These are phyloP conservation scores for Candida sonorensis DNA, from an alignment of 805 yeast species.

Conservation along the genomic window DNA sequence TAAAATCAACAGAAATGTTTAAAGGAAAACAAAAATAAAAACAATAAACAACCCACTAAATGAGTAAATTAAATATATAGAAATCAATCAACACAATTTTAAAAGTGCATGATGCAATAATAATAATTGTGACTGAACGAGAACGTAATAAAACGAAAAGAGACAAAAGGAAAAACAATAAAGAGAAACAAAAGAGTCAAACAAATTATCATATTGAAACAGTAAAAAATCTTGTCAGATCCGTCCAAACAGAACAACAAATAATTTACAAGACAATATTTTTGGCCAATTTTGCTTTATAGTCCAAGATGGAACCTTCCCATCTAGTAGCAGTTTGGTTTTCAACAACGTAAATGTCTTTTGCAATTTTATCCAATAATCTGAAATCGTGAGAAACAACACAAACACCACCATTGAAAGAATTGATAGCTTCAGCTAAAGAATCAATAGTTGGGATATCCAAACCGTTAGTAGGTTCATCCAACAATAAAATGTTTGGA, in stretches of 20 bases:
- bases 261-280: constrained; percentile 75
- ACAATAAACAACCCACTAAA: too few relatives aligned
- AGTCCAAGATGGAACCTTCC: constrained; percentile 86
- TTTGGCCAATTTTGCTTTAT: constrained; percentile 91
- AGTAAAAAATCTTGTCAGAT: not conserved
- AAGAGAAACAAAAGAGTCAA: too few relatives aligned
- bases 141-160: too few relatives aligned
- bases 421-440: constrained; percentile 90
- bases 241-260: not conserved
- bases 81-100: too few relatives aligned
- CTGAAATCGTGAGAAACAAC: constrained; percentile 99
- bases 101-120: too few relatives aligned
- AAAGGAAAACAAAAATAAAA: too few relatives aligned
- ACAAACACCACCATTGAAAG: constrained; percentile 95
- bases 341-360: constrained; percentile 95
- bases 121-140: too few relatives aligned
- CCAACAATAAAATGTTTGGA: constrained; percentile 90
- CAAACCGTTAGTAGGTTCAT: constrained; percentile 99
- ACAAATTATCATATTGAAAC: too few relatives aligned
- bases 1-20: too few relatives aligned
- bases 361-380: constrained; percentile 92
- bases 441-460: constrained; percentile 98
- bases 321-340: constrained; percentile 93
- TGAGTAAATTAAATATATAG: too few relatives aligned
- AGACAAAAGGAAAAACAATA: not conserved